Base-by-base conservation (phyloP, 1,139 yeast genomes). In the Hemisphaericaspora lyxosophila region DNA sequence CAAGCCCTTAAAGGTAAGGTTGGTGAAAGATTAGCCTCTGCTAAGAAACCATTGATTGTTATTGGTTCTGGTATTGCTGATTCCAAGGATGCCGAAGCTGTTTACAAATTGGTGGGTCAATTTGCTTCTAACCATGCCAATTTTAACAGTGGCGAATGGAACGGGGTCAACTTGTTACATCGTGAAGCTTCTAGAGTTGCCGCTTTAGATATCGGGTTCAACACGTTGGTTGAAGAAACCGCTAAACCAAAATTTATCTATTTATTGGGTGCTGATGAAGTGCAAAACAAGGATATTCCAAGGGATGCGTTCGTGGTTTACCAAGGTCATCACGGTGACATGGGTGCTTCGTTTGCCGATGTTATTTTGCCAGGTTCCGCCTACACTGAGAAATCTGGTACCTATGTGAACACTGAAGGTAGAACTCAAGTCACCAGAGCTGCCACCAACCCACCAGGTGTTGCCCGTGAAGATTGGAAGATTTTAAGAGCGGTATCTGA, bases 391-490 rank as follows among this genome's bases (percentile, higher is more conserved):
- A 87, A 87, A 68, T 68, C 83, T 24, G 92, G 85, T 45, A 87
- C 95, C n/a, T 87, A 79, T 62, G 90, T 87, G 46, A 87, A 87
- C 67, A 86, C 95, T 33, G 96, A 87, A 67, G 96, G 96, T 50
- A 82, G 96, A 60, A 79, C 89, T 9, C 96, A 87, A 70, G 67
- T 75, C 42, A 85, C 95, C 4, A 78, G 94, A 52, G 95, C 96
- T 35, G 94, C 95, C 28, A 82, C 88, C 17, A 86, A 84, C 46
- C 83, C 95, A n/a, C 95, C 95, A 38, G 95, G 94, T 28, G 85
- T 79, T 39, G 95, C 95, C 31, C 83, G 96, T 61, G 95, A 87
- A 64, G 96, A 87, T 66, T 87, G 96, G 96, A 83, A 84, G 70
- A 83, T 87, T 49, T 64, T 87, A 53, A 80, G 94, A 64, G 96